These are phyloP conservation scores for Oenanthe javanica DNA, from an alignment of 140 eudicot genomes.

Conservation along the genomic window DNA sequence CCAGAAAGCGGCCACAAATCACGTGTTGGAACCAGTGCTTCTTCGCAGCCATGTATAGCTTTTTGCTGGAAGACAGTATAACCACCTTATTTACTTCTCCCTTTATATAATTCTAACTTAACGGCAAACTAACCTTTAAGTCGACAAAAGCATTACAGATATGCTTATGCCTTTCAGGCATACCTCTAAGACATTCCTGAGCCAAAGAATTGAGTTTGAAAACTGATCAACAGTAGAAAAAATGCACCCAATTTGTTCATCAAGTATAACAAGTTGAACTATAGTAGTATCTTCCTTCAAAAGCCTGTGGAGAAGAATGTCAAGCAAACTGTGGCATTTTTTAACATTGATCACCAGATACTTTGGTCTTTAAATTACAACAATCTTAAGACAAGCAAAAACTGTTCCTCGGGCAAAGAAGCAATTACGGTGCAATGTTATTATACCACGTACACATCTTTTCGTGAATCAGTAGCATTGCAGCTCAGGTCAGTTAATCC, in stretches of 20 bases:
- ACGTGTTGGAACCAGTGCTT: conserved; percentile 14
- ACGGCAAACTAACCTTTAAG: conserved; percentile 75
- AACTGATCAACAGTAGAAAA: conserved; percentile 90
- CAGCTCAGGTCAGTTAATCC: background rate
- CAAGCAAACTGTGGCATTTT: conserved; percentile 75
- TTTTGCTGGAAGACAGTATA: conserved; percentile 7
- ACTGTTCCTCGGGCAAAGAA: background rate
- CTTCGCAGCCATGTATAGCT: conserved; percentile 2
- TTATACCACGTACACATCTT: background rate
- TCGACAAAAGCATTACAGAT: conserved; percentile 42
- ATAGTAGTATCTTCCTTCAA: conserved; percentile 91
- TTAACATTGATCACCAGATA: conserved; percentile 37
- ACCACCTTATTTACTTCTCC: conserved; percentile 20
- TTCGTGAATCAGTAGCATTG: conserved; percentile 2
- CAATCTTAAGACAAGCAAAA: conserved; percentile 15
- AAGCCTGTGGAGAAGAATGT: conserved; percentile 90
- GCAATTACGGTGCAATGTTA: background rate
- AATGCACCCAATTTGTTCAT: conserved; percentile 78
- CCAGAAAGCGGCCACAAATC: conserved; percentile 9
- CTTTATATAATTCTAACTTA: conserved; percentile 23
- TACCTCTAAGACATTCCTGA: conserved; percentile 90
- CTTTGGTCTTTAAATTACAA: conserved; percentile 22
- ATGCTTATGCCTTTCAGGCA: conserved; percentile 77
- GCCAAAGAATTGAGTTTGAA: conserved; percentile 83
- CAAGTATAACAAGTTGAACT: conserved; percentile 76